Evolutionary conservation across 2,329 filamentous ascomycete genomes (phyloP).

Genomic region (Beauveria varroae): DNA sequence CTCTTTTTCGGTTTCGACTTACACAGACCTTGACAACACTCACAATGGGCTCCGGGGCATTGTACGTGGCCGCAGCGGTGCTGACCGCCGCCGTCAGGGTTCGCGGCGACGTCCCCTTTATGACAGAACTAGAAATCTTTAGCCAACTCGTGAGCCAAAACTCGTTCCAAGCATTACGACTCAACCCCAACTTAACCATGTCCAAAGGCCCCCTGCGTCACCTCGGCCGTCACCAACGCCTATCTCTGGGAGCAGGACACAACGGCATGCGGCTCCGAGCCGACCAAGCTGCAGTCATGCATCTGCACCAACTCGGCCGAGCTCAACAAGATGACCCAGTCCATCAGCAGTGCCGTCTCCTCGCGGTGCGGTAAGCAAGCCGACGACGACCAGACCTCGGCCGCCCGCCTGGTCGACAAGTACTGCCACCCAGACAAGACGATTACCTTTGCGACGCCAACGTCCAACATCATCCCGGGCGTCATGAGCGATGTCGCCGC

Average conservation of each 20-base stretch:
- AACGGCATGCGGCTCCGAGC: constrained; percentile 28
- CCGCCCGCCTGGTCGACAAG: constrained; percentile 28
- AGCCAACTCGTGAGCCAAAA: constrained; percentile 24
- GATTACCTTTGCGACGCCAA: constrained; percentile 30
- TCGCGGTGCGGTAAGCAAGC: constrained; percentile 33
- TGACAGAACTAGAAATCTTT: constrained; percentile 29
- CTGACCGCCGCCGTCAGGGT: not conserved
- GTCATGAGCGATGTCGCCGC: constrained; percentile 38
- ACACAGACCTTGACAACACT: not conserved
- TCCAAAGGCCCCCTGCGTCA: constrained; percentile 37
- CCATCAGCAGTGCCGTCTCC: constrained; percentile 28
- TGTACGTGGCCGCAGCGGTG: not conserved
- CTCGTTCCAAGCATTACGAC: not conserved
- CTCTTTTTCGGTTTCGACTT: not conserved
- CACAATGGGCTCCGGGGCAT: not conserved
- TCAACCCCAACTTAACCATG: not conserved
- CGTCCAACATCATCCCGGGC: constrained; percentile 26
- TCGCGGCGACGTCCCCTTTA: constrained; percentile 22
- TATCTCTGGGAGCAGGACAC: constrained; percentile 31
- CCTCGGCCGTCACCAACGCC: constrained; percentile 31
- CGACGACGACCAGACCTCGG: constrained; percentile 36
- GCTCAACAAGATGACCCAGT: constrained; percentile 16
- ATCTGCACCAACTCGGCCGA: constrained; percentile 39
- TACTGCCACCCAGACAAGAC: constrained; percentile 35
- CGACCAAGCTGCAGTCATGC: constrained; percentile 36